A percentile compares a stretch with the other conserved stretches of the same genome.
These are phyloP conservation scores for Trichoderma semiorbis DNA, from an alignment of 2,329 filamentous ascomycete genomes.

Conservation along the genomic window DNA sequence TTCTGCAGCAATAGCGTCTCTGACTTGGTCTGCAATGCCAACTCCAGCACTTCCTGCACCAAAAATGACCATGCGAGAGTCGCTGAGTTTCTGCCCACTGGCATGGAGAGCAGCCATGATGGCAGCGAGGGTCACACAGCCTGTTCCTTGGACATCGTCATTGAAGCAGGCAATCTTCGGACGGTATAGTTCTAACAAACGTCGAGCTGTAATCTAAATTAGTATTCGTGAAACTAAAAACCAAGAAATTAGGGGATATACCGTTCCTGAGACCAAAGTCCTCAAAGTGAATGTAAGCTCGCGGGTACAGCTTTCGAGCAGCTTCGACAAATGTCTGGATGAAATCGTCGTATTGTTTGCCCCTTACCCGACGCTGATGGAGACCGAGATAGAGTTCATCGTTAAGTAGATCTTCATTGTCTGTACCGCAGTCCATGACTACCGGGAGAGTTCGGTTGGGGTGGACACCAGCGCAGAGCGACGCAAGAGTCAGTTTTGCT, in stretches of 20 bases:
- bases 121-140: slow-evolving; percentile 80
- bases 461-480: slow-evolving; percentile 82
- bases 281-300: slow-evolving; percentile 84
- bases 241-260: slow-evolving; percentile 25
- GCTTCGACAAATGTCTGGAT: slow-evolving; percentile 70
- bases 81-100: slow-evolving; percentile 60
- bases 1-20: slow-evolving; percentile 72
- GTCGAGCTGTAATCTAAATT: slow-evolving; percentile 48
- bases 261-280: slow-evolving; percentile 78
- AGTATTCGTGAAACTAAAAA: background rate
- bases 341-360: slow-evolving; percentile 71
- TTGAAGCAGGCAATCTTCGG: slow-evolving; percentile 80
- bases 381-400: slow-evolving; percentile 80
- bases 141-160: slow-evolving; percentile 86
- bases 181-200: slow-evolving; percentile 73
- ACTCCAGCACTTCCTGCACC: slow-evolving; percentile 79
- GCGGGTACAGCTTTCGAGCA: slow-evolving; percentile 67
- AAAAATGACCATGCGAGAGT: slow-evolving; percentile 71
- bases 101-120: slow-evolving; percentile 74
- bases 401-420: slow-evolving; percentile 70
- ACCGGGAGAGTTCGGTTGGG: slow-evolving; percentile 75
- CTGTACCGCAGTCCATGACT: slow-evolving; percentile 79
- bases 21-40: slow-evolving; percentile 81
- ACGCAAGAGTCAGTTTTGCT: slow-evolving; percentile 79
- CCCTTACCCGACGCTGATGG: slow-evolving; percentile 61